Base-by-base conservation (phyloP, 768 basidiomycete species). In the Hygrophoropsis aurantiaca region DNA sequence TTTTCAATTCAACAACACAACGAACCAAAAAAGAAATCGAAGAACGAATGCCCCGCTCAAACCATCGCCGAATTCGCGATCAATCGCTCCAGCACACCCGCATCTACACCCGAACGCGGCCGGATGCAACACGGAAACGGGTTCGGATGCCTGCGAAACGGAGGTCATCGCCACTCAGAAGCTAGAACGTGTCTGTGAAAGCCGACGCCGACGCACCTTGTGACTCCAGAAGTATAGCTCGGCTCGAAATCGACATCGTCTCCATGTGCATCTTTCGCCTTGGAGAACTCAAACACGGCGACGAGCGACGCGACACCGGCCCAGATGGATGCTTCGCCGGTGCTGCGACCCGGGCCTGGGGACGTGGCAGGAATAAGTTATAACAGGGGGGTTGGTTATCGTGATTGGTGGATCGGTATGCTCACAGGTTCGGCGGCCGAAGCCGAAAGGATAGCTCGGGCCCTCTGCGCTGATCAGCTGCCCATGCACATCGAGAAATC, bases 401-500 rank as follows among this genome's bases (percentile, higher is more conserved):
- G n/a, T n/a, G 27, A 6, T 7, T 13, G 13, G 13, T 30, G 27
- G n/a, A n/a, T n/a, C n/a, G n/a, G n/a, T n/a, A n/a, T n/a, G n/a
- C 27, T 30, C 27, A 30, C 43, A 50, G 9, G 15, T 25, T 26
- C 49, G 46, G n/a, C 49, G 34, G 3, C 44, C 49, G 11, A 46
- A 13, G 2, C 57, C 57, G 23, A 49, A 56, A 11, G 46, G 1
- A 11, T 35, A 53, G 2, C 40, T 30, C 4, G 34, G 8, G 3
- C 42, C 50, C 33, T 54, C 36, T 13, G 55, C 51, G 11, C 41
- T 34, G 4, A 35, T 55, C 13, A 57, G 19, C 5, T 5, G 21
- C 5, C 54, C 54, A 7, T 50, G 13, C 1, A 19, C 19, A 34
- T 50, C 34, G 9, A 58, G 30, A 26, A 58, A 56, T 27, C 52